phyloP scores from a whole-genome alignment of 2,329 filamentous ascomycete species.

The Teratosphaeria viscida region DNA sequence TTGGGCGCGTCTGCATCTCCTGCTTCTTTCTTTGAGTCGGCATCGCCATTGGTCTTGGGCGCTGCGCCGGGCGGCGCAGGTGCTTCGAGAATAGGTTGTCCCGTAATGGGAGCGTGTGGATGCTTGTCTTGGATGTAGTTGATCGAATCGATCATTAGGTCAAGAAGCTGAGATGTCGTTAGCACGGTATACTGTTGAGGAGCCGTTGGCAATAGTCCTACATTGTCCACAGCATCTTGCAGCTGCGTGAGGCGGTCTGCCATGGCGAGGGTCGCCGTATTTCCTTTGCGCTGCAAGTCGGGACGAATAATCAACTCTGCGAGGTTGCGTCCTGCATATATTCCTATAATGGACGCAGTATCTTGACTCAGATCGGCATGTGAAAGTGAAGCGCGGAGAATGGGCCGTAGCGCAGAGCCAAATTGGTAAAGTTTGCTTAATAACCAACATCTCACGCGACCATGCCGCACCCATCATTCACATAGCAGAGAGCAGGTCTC shows the following conservation, averaged over 20 bases:
- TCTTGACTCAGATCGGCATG: background rate
- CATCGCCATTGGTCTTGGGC: conserved; percentile 10
- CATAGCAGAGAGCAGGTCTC: background rate
- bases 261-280: conserved; percentile 9
- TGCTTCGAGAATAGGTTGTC: conserved; percentile 29
- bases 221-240: conserved; percentile 76
- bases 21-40: conserved; percentile 9
- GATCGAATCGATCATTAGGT: conserved; percentile 38
- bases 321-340: background rate
- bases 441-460: background rate
- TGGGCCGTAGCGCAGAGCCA: background rate
- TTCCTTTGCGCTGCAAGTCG: background rate
- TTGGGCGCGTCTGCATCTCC: conserved; percentile 38
- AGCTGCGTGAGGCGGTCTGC: conserved; percentile 67
- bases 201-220: conserved; percentile 26
- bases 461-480: background rate
- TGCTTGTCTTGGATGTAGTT: conserved; percentile 34
- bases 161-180: conserved; percentile 29
- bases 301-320: background rate
- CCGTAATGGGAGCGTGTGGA: conserved; percentile 31
- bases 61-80: conserved; percentile 8
- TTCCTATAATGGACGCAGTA: background rate
- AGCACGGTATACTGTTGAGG: background rate
- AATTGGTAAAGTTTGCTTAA: background rate
- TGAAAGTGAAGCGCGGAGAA: background rate